phyloP scores from a whole-genome alignment of 768 basidiomycete genomes.

The Russula griseocarnosa region DNA sequence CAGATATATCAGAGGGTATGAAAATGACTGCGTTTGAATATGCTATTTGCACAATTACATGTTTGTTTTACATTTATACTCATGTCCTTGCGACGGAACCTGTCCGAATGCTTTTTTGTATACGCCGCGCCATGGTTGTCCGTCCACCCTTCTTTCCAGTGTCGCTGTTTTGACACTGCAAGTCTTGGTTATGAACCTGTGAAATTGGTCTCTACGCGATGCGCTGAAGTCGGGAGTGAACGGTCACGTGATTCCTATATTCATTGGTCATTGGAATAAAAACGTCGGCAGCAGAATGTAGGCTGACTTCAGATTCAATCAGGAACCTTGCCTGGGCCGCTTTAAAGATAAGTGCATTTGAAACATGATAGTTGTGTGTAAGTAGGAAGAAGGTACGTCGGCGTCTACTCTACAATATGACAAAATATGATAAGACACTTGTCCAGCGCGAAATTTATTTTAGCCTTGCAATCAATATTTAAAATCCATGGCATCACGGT shows the following conservation, averaged over 20 bases:
- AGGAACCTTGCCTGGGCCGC: neutral
- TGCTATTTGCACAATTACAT: too few relatives aligned
- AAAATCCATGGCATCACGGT: constrained; percentile 66
- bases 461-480: neutral
- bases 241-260: too few relatives aligned
- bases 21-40: neutral
- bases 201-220: too few relatives aligned
- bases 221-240: too few relatives aligned
- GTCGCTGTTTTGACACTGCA: too few relatives aligned
- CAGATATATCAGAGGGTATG: neutral
- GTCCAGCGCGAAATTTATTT: neutral
- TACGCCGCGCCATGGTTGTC: neutral
- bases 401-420: neutral
- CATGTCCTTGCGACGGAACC: too few relatives aligned
- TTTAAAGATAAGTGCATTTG: neutral
- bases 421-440: neutral
- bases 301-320: neutral
- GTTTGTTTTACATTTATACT: neutral
- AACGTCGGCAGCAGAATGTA: neutral
- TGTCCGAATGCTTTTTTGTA: neutral
- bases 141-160: neutral
- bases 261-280: neutral
- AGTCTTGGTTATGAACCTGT: too few relatives aligned
- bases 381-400: neutral
- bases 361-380: neutral